Base-by-base conservation (phyloP, 2,329 filamentous ascomycete genomes). In the Dryadomyces quercivorus region DNA sequence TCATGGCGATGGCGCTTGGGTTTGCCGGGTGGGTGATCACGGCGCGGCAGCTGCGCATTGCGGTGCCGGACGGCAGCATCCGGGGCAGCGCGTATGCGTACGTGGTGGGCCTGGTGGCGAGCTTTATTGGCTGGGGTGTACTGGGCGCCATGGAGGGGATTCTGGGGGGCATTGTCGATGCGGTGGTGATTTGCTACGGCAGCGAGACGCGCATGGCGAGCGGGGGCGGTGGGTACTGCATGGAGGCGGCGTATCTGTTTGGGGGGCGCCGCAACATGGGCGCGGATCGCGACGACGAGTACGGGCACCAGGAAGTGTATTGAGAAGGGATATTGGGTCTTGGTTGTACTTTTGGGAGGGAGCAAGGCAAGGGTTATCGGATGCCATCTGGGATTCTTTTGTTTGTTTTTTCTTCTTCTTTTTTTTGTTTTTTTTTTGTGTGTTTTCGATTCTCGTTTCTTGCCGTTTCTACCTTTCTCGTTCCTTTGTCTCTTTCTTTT, bases 11-110 rank as follows among this genome's bases (percentile, higher is more conserved):
- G 49, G 87, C 84, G 0, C 79, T 98, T 34, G 92, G 92, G 1
- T 95, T 97, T 63, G 91, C 88, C 4, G 92, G 89, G n/a, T 98
- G 93, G 93, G 88, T 97, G 9, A 86, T 88, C 49, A 95, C 91
- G 40, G 91, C 93, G 12, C 84, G 88, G 59, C 84, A 86, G 68
- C 74, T 96, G 4, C 75, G 78, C 52, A 73, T 93, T 20, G 73
- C 71, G 64, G 70, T 72, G 57, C 82, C 68, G 55, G 77, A 73
- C 43, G 76, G 75, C 22, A 53, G 57, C 13, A 55, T 85, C 51
- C 81, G 81, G 48, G 93, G 93, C 9, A 95, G 89, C 62, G 76
- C 93, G 22, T 98, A 98, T 67, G 93, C 92, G 2, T 98, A 97
- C 64, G 81, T 97, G 1, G 88, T 98, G 21, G 93, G 91, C 10